Evolutionary conservation across 176 grass and related monocot species (phyloP).

Genomic region (Oryza glumipatula): DNA sequence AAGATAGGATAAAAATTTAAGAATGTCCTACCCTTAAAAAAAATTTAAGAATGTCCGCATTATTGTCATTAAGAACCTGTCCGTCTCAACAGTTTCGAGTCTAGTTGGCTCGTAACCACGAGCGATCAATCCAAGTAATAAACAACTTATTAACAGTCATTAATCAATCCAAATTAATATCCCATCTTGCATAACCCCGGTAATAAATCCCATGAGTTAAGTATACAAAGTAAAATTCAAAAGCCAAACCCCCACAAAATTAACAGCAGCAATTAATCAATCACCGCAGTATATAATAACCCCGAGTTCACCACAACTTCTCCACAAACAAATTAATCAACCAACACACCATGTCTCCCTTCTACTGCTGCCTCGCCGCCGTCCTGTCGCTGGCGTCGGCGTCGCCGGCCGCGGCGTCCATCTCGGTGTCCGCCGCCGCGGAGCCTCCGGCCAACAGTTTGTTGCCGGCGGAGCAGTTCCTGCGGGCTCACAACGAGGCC

Average conservation of each 20-base stretch:
- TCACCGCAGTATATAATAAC: neutral
- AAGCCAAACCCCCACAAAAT: neutral
- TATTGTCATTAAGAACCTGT: too few relatives aligned
- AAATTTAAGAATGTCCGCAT: too few relatives aligned
- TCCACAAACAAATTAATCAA: neutral
- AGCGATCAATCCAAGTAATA: too few relatives aligned
- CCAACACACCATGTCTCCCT: slow-evolving; percentile 18
- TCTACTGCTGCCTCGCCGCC: neutral
- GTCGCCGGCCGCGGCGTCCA: neutral
- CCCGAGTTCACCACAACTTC: neutral
- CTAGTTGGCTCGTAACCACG: too few relatives aligned
- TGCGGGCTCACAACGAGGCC: slow-evolving; percentile 29
- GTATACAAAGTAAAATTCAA: too few relatives aligned
- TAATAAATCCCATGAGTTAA: neutral
- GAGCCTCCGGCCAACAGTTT: too few relatives aligned
- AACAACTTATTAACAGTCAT: neutral
- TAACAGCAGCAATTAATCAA: neutral
- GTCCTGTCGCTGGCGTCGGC: neutral
- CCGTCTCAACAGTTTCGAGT: too few relatives aligned
- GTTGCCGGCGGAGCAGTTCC: slow-evolving; percentile 14
- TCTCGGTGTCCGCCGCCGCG: neutral
- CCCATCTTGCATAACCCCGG: neutral
- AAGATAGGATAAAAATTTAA: too few relatives aligned
- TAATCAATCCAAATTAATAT: neutral
- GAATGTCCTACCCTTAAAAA: too few relatives aligned